Base-by-base conservation (phyloP, 1,139 yeast genomes). In the Saccharomyces pastorianus region DNA sequence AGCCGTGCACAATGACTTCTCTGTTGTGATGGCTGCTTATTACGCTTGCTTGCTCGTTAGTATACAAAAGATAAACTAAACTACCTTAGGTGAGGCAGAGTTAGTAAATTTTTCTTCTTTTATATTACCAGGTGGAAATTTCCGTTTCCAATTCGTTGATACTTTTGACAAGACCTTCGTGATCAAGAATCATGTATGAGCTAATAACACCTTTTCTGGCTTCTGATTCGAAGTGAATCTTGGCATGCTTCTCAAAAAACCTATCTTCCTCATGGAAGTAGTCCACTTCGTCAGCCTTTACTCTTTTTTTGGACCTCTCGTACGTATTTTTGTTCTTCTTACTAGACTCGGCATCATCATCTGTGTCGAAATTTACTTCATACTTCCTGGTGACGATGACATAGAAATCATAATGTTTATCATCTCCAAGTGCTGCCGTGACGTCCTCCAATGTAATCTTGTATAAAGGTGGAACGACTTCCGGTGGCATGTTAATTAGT, bases 401-500 rank as follows among this genome's bases (percentile, higher is more conserved):
- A 66, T 83, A 88, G 67, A 84, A 87, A 64, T 84, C 84, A 65
- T 79, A 83, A 50, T 76, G 74, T 52, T 79, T 80, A 26, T 81
- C 78, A 55, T 82, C 79, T 23, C 79, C 81, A 20, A 61, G 53
- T 0, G 85, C 79, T 55, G 77, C 77, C 46, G 75, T 77, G 73
- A 86, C 80, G 64, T 93, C 98, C 55, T 87, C 90, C 25, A 83
- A 66, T 13, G 91, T 78, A 80, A 93, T 83, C 63, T 80, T 84
- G 76, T 89, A 95, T 82, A 91, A 80, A 20, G 98, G 97, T 11
- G 98, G 96, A 7, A 88, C 84, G 1, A 93, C 88, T 70, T 95
- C 97, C 26, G 89, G 90, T 1, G 99, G 99, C 97, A 95, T 93
- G 67, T 95, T 95, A 61, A 95, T 85, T 69, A 95, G 76, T 63